A percentile compares a stretch with the other conserved stretches of the same genome.
Conservation (phyloP, 495 filamentous ascomycete species). For the Neurospora discreta region DNA sequence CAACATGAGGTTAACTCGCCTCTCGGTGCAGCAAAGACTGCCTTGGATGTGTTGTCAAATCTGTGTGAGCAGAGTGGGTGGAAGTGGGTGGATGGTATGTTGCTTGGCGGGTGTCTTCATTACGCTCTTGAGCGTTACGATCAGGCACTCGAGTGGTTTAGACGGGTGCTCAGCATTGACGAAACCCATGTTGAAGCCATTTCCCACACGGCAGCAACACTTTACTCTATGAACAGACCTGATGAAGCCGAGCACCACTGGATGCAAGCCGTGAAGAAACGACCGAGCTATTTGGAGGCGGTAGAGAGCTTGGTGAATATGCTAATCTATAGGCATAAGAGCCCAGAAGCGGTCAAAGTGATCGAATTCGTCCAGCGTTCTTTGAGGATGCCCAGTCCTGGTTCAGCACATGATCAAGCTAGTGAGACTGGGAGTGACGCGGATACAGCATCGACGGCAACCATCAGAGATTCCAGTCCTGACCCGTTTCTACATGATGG, state of each 20-base stretch:
- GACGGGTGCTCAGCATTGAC: slow-evolving; percentile 71
- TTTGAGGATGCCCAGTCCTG: slow-evolving; percentile 38
- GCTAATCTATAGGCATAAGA: slow-evolving; percentile 69
- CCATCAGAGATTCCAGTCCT: slow-evolving; percentile 7
- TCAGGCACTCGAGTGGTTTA: slow-evolving; percentile 81
- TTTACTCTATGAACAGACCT: slow-evolving; percentile 70
- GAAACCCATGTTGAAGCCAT: slow-evolving; percentile 88
- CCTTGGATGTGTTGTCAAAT: slow-evolving; percentile 68
- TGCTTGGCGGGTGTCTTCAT: slow-evolving; percentile 84
- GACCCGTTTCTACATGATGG: slow-evolving; percentile 14
- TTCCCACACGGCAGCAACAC: slow-evolving; percentile 82
- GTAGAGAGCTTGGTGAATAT: slow-evolving; percentile 92
- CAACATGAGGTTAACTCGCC: slow-evolving; percentile 18
- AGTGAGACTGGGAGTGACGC: slow-evolving; percentile 13
- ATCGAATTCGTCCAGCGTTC: slow-evolving; percentile 82
- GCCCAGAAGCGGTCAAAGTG: slow-evolving; percentile 74
- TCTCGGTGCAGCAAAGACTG: slow-evolving; percentile 46
- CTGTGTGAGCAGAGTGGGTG: slow-evolving; percentile 80
- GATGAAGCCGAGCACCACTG: slow-evolving; percentile 83
- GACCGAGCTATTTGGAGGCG: slow-evolving; percentile 90
- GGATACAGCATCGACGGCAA: slow-evolving; percentile 10
- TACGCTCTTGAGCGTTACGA: slow-evolving; percentile 86
- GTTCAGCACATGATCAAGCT: slow-evolving; percentile 5
- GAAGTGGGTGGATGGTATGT: slow-evolving; percentile 93
- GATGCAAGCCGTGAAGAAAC: slow-evolving; percentile 68